Evolutionary conservation across 2,329 filamentous ascomycete species (phyloP).

Genomic region (Leptographium radiaticola): DNA sequence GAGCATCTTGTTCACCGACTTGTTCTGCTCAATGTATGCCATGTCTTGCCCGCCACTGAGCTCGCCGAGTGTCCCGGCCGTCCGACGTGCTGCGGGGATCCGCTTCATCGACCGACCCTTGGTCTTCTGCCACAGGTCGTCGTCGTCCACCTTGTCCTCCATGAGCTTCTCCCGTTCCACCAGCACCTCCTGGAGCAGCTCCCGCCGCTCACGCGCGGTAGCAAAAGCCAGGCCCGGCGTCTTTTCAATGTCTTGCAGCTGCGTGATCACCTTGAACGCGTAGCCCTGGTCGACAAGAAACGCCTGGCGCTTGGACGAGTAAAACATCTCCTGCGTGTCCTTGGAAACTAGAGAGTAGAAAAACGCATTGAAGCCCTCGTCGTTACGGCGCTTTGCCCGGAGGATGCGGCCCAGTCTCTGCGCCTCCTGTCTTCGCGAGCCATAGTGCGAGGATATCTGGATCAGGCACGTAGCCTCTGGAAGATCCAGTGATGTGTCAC

Average conservation of each 20-base stretch:
- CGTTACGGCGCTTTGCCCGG: slow-evolving; percentile 86
- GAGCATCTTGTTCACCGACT: slow-evolving; percentile 53
- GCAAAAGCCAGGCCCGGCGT: slow-evolving; percentile 70
- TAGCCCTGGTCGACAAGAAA: slow-evolving; percentile 98
- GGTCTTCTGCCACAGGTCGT: slow-evolving; percentile 22
- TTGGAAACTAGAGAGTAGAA: slow-evolving; percentile 97
- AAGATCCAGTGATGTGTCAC: slow-evolving; percentile 92
- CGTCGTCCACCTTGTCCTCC: slow-evolving; percentile 17
- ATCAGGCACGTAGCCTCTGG: slow-evolving; percentile 95
- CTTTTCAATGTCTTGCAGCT: slow-evolving; percentile 79
- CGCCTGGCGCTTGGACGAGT: slow-evolving; percentile 89
- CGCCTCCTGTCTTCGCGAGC: slow-evolving; percentile 90
- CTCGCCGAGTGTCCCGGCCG: slow-evolving; percentile 73
- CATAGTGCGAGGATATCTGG: slow-evolving; percentile 95
- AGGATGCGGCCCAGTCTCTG: slow-evolving; percentile 88
- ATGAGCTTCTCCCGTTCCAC: slow-evolving; percentile 49
- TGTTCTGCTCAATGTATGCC: slow-evolving; percentile 86
- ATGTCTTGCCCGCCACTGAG: slow-evolving; percentile 88
- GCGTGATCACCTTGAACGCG: slow-evolving; percentile 97
- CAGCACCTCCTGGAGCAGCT: slow-evolving; percentile 78
- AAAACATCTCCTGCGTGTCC: slow-evolving; percentile 96
- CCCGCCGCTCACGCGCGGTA: slow-evolving; percentile 66
- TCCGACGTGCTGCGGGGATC: slow-evolving; percentile 48
- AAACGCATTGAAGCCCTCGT: slow-evolving; percentile 97
- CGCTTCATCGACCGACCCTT: slow-evolving; percentile 9